Evolutionary conservation across 2,329 filamentous ascomycete genomes (phyloP).

Genomic region (Exserohilum rostratum): DNA sequence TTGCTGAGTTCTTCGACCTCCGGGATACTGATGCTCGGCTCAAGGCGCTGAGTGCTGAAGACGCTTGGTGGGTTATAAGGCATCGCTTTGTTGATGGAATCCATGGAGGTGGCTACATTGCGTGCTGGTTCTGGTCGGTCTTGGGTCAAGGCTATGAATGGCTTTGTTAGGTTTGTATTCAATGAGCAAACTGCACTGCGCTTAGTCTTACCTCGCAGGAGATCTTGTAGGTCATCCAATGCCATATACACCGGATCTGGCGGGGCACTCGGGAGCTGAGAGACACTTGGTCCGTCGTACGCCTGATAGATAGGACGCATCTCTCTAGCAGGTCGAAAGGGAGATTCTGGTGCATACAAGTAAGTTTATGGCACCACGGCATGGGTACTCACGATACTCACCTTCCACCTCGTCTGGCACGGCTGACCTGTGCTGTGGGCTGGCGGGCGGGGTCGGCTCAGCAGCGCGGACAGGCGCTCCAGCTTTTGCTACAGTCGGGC

Average conservation of each 20-base stretch:
- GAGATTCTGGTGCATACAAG: conserved; percentile 7
- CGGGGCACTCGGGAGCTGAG: background rate
- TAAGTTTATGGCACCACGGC: background rate
- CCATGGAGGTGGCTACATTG: background rate
- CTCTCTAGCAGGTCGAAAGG: conserved; percentile 2
- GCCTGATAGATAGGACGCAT: conserved; percentile 3
- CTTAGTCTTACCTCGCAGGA: conserved; percentile 1
- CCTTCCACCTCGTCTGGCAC: background rate
- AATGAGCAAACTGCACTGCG: background rate
- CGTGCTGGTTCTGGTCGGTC: background rate
- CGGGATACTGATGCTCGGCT: conserved; percentile 9
- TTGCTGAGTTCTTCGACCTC: conserved; percentile 25
- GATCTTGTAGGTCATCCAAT: conserved; percentile 1
- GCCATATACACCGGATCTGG: background rate
- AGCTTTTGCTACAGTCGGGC: conserved; percentile 4
- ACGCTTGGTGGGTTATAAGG: background rate
- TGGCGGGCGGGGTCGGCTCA: background rate
- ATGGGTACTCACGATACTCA: background rate
- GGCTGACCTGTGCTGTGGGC: background rate
- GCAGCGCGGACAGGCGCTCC: background rate
- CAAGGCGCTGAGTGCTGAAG: background rate
- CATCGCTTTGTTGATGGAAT: background rate
- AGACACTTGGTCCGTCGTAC: background rate
- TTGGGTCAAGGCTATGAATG: background rate
- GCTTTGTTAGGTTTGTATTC: background rate